Evolutionary conservation across 345 rosid genomes (phyloP).

Genomic region (Luvunga scandens): DNA sequence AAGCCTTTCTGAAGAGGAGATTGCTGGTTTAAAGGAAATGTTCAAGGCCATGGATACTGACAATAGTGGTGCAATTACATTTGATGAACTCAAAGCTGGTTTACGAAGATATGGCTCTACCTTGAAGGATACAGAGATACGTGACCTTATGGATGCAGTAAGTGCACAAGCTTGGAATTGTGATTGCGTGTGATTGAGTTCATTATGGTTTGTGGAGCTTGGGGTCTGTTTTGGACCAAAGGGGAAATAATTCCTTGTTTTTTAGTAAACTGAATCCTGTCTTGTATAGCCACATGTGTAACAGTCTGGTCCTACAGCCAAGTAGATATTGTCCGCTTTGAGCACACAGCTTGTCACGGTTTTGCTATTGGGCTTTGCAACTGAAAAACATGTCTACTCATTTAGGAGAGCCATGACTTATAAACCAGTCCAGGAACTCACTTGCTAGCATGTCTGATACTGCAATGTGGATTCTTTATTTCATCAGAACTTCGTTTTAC

Average conservation of each 20-base stretch:
- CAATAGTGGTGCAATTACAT: constrained; percentile 94
- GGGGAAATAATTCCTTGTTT: neutral
- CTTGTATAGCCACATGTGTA: too few relatives aligned
- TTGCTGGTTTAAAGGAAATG: constrained; percentile 96
- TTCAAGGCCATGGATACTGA: constrained; percentile 94
- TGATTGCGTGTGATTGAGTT: neutral
- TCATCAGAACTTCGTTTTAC: neutral
- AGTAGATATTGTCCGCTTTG: too few relatives aligned
- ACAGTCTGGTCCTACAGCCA: too few relatives aligned
- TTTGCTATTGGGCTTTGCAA: too few relatives aligned
- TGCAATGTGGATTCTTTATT: neutral
- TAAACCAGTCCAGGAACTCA: too few relatives aligned
- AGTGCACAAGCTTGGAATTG: constrained; percentile 21
- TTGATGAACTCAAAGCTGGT: constrained; percentile 97
- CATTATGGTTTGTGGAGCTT: neutral
- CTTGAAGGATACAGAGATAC: constrained; percentile 90
- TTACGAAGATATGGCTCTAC: constrained; percentile 95
- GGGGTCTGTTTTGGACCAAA: neutral
- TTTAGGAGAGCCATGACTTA: too few relatives aligned
- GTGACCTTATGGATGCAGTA: constrained; percentile 98
- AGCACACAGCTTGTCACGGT: too few relatives aligned
- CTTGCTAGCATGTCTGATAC: too few relatives aligned
- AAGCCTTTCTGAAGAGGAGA: constrained; percentile 98
- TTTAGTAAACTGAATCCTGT: neutral
- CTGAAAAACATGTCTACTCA: too few relatives aligned